Evolutionary conservation across 2,329 filamentous ascomycete species (phyloP).

Genomic region (Pyrenophora seminiperda): DNA sequence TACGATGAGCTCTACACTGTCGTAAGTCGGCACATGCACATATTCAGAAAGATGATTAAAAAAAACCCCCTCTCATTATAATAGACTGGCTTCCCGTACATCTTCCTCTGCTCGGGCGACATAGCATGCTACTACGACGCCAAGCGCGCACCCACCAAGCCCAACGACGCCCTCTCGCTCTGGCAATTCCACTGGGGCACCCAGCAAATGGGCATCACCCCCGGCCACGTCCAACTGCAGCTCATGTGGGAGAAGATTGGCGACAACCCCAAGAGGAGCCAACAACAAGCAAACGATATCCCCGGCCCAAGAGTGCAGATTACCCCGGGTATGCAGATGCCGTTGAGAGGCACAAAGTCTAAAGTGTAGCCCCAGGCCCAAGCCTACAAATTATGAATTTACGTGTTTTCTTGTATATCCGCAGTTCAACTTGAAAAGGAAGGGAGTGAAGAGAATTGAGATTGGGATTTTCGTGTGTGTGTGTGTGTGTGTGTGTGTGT

Average conservation of each 20-base stretch:
- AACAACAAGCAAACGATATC: slow-evolving; percentile 11
- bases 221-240: slow-evolving; percentile 38
- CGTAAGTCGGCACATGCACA: slow-evolving; percentile 35
- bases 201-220: slow-evolving; percentile 41
- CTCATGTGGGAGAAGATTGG: slow-evolving; percentile 40
- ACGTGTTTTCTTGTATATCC: no score
- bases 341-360: slow-evolving; percentile 23
- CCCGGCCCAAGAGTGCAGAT: slow-evolving; percentile 29
- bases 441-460: no score
- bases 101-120: slow-evolving; percentile 44
- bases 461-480: no score
- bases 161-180: slow-evolving; percentile 24
- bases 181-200: slow-evolving; percentile 45
- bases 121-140: slow-evolving; percentile 43
- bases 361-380: slow-evolving; percentile 4
- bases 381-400: no score
- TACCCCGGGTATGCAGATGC: slow-evolving; percentile 25
- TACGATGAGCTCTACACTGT: slow-evolving; percentile 42
- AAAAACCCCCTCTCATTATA: neutral
- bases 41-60: no score
- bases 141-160: slow-evolving; percentile 28
- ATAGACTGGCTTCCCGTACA: slow-evolving; percentile 37
- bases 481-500: no score
- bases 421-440: no score
- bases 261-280: slow-evolving; percentile 28